A percentile compares a stretch with the other conserved stretches of the same genome.
phyloP scores from a whole-genome alignment of 2,329 filamentous ascomycete genomes.

The Paraconiothyrium brasiliense region DNA sequence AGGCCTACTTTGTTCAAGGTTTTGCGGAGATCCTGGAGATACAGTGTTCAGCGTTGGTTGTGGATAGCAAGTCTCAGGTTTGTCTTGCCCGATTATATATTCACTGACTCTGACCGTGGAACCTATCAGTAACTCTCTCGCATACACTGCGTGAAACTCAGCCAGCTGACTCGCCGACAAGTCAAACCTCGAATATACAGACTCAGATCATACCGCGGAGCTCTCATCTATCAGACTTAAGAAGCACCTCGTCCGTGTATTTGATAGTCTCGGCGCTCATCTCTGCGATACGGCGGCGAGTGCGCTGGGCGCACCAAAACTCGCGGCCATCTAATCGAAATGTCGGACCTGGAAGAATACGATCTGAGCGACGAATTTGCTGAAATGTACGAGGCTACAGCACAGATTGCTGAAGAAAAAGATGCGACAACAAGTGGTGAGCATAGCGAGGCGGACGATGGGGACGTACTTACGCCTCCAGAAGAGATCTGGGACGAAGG shows the following conservation, averaged over 20 bases:
- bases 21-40: neutral
- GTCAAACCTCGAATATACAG: neutral
- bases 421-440: neutral
- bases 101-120: neutral
- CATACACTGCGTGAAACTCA: neutral
- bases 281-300: neutral
- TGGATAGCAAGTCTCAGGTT: neutral
- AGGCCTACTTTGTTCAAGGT: neutral
- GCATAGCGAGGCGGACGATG: neutral
- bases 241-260: neutral
- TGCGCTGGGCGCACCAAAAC: neutral
- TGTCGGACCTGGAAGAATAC: neutral
- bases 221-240: neutral
- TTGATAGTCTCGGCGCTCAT: neutral
- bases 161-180: neutral
- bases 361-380: neutral
- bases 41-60: neutral
- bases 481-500: neutral
- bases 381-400: neutral
- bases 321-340: neutral
- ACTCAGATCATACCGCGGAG: neutral
- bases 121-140: neutral
- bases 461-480: neutral
- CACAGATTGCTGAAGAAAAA: neutral
- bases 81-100: conserved; percentile 3